Evolutionary conservation across 2,329 filamentous ascomycete genomes (phyloP), one percentile per base, ranked within the genome.

Genomic region (Colletotrichum sp.): DNA sequence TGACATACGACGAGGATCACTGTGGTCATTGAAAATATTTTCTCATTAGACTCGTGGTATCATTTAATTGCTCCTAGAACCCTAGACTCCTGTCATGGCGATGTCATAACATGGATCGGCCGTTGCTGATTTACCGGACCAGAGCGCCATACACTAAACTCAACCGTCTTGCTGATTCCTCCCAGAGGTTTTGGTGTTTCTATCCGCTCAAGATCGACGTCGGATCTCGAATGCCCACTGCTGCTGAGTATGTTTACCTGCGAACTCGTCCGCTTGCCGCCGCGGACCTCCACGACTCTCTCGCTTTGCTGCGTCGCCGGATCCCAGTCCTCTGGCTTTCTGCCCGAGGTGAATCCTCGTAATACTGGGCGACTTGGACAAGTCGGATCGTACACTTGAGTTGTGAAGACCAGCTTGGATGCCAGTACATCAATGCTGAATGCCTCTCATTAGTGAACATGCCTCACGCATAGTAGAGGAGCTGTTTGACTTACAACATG

Each of bases 361-460:
- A 61, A 15, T 0, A 16, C 30, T 4, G 22, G 36, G 22, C 34
- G 44, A 8, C 19, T 27, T 3, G 64, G 34, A 4, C 39, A 44
- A 1, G 32, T n/a, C 8, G 34, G 57, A 4, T 39, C 34, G 12
- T 76, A 74, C 2, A 27, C 34, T 9, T 76, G 59, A 1, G 44
- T 67, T 13, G 70, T 77, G 55, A 82, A 82, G 5, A 82, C 79
- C 0, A 83, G 77, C 28, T 82, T 84, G 4, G 83, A 84, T 8
- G 83, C 83, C 12, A 84, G 78, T 6, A 84, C 81, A 25, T 84
- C 83, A 57, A 84, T 84, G 19, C 83, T 79, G 39, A 6, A 0
- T 9, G n/a, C 7, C 9, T 19, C 34, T 36, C 9, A 5, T 64
- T 34, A 44, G 25, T 27, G 61, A 0, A 16, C 15, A 11, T 2